Evolutionary conservation across 257 asterid species (phyloP), one percentile per base, ranked within the genome.

Genomic region (Nicotiana undulata): DNA sequence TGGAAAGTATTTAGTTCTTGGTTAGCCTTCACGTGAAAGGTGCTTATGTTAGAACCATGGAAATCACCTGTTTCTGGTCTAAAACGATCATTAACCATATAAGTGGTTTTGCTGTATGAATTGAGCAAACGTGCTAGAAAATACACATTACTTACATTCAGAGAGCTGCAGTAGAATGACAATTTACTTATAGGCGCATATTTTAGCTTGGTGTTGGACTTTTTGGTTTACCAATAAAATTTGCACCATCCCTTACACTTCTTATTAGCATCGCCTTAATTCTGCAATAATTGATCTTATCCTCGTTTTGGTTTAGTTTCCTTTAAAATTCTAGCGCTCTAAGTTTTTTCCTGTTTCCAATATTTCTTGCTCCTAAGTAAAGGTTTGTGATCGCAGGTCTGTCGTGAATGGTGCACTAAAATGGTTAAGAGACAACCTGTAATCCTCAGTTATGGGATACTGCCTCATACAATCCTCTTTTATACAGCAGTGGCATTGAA

Each of bases 321-420:
- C 17, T 60, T 60, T 28, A 63, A 26, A 63, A 5, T 26, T 13
- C 37, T 26, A 63, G 37, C 15, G 4, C 9, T 26, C 37, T 12
- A 12, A 5, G 6, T 70, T 70, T 44, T 13, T 60, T 22, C 26
- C 40, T 49, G 16, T 72, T 46, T 59, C 6, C 12, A 15, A 6
- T 72, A n/a, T 49, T 72, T 72, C 61, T 49, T 72, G 44, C 78
- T 49, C 26, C 2, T 72, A 72, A 72, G 29, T 24, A 0, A 72
- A 72, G 78, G 78, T 49, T 72, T 72, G 60, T 49, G 56, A 22
- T 77, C 0, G 44, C 81, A 77, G 81, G 44, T 77, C 81, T 77
- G 81, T 77, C 10, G 60, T 63, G 18, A 77, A 77, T 77, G 81
- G 81, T 59, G 81, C 81, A 13, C 72, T 77, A 3, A 59, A 77